Percentiles rank a stretch among this genome's conserved stretches.
These are phyloP conservation scores for Boletellus ananiceps DNA, from an alignment of 768 basidiomycete species.

Conservation along the genomic window DNA sequence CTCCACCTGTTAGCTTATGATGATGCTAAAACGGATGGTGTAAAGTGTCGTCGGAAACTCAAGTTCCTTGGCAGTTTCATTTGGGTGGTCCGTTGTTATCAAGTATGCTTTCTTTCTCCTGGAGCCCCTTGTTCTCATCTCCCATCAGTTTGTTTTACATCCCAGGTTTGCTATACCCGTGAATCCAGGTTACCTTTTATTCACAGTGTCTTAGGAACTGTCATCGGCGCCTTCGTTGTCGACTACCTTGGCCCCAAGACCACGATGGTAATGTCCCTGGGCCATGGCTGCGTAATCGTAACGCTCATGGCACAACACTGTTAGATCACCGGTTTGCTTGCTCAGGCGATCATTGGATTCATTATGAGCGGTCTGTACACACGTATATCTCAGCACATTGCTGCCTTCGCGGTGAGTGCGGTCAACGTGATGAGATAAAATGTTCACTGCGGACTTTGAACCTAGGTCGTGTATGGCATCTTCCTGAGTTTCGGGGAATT, in stretches of 20 bases:
- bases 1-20: neutral
- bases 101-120: conserved; percentile 45
- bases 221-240: conserved; percentile 70
- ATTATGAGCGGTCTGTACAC: conserved; percentile 83
- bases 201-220: conserved; percentile 39
- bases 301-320: neutral
- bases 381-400: conserved; percentile 57
- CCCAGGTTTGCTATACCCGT: conserved; percentile 37
- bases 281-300: neutral
- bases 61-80: conserved; percentile 51
- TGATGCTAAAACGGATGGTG: neutral
- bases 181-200: conserved; percentile 4
- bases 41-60: conserved; percentile 54
- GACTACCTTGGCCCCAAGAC: conserved; percentile 73
- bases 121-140: conserved; percentile 1
- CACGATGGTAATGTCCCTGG: conserved; percentile 51
- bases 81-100: conserved; percentile 85
- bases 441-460: neutral
- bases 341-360: conserved; percentile 76
- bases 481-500: conserved; percentile 89
- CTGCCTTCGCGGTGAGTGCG: conserved; percentile 61
- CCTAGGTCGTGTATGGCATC: conserved; percentile 79
- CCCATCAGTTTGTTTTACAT: conserved; percentile 54
- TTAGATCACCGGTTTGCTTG: conserved; percentile 62
- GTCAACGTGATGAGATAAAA: neutral